Conservation (phyloP, 169 alveolate genomes). For the Eimeria acervulina region DNA sequence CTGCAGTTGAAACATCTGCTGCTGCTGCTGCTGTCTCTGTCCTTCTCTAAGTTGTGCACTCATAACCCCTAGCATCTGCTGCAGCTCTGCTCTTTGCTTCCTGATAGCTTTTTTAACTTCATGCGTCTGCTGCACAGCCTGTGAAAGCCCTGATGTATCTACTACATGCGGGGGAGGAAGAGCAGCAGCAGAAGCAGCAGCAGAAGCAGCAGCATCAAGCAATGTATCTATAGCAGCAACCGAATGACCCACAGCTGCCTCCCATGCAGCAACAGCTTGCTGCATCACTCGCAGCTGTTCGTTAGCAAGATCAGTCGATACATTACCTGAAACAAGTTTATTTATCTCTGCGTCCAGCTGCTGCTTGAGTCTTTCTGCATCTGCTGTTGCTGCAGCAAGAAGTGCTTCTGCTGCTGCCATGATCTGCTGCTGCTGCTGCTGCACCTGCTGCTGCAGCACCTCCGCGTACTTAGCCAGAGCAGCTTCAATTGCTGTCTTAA, state of each 20-base stretch:
- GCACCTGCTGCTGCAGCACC: background rate
- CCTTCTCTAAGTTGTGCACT: background rate
- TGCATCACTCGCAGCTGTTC: constrained; percentile 44
- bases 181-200: constrained; percentile 22
- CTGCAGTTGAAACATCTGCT: background rate
- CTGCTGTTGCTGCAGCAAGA: background rate
- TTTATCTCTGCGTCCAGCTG: background rate
- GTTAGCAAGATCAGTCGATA: background rate
- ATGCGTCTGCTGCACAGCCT: background rate
- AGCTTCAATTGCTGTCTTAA: background rate
- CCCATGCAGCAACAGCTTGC: background rate
- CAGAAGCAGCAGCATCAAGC: background rate
- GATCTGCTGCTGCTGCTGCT: background rate
- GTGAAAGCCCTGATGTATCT: background rate
- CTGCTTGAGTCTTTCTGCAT: background rate
- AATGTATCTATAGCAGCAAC: background rate
- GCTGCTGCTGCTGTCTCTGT: constrained; percentile 29
- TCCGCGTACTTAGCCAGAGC: background rate
- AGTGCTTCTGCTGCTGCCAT: background rate
- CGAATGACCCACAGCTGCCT: background rate
- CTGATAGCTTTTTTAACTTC: background rate
- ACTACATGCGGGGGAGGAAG: background rate
- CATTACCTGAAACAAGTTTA: background rate
- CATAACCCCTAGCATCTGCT: background rate
- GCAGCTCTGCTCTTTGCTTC: background rate